phyloP scores from a whole-genome alignment of 202 grass and related monocot genomes.

The Panicum hallii region DNA sequence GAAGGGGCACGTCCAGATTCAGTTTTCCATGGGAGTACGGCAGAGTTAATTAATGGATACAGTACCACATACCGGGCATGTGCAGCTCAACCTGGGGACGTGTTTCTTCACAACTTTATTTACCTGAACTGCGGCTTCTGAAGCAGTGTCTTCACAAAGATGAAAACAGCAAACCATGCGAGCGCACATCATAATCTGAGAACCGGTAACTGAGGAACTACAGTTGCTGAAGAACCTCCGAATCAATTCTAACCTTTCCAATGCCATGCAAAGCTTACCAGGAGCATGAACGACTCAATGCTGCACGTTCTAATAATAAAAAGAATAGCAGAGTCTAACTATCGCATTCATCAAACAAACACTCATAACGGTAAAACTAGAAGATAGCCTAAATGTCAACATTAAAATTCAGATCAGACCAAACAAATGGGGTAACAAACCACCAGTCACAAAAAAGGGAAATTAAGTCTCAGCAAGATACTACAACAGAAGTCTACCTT shows the following conservation, averaged over 20 bases:
- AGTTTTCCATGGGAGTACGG: not conserved
- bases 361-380: not conserved
- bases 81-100: not conserved
- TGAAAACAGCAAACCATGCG: not conserved
- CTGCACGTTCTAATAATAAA: not conserved
- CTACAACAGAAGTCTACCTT: not conserved
- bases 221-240: not conserved
- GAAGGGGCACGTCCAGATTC: not conserved
- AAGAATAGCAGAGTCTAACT: not conserved
- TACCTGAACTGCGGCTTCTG: not conserved
- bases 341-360: slow-evolving; percentile 10
- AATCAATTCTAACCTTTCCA: not conserved
- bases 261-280: not conserved
- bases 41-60: not conserved
- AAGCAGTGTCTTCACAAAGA: not conserved
- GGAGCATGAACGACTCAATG: not conserved
- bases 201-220: not conserved
- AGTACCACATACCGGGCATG: not conserved
- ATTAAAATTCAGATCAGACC: not conserved
- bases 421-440: not conserved
- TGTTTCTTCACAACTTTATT: not conserved
- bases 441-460: slow-evolving; percentile 2
- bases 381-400: slow-evolving; percentile 30
- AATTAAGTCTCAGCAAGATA: slow-evolving; percentile 8
- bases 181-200: not conserved